Evolutionary conservation across 163 green algal species (phyloP).

Genomic region (Scenedesmus sp.): DNA sequence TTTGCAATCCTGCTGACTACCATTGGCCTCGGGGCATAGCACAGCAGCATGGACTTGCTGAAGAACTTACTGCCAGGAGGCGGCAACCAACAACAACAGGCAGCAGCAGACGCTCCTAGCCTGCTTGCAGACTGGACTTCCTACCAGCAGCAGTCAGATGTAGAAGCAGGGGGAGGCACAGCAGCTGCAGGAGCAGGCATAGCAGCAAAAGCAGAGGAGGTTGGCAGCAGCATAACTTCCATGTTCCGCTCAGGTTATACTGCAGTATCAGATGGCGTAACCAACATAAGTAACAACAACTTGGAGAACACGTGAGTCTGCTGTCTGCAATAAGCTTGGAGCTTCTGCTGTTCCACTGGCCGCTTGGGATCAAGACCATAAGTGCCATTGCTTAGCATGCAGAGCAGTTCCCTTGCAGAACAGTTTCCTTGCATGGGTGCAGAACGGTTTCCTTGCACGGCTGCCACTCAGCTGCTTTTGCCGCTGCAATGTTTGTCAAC

Average conservation of each 20-base stretch:
- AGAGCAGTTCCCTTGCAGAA: background rate
- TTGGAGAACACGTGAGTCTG: conserved; percentile 41
- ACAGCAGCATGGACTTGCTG: conserved; percentile 17
- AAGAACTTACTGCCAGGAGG: background rate
- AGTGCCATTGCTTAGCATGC: background rate
- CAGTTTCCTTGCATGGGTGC: background rate
- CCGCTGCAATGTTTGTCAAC: background rate
- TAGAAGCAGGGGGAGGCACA: conserved; percentile 30
- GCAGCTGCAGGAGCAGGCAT: background rate
- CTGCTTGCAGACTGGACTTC: conserved; percentile 50
- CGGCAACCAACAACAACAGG: conserved; percentile 15
- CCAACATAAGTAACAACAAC: conserved; percentile 4
- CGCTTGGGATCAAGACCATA: background rate
- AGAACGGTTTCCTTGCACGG: background rate
- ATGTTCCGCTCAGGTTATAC: conserved; percentile 53
- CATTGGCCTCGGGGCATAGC: background rate
- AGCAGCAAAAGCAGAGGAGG: conserved; percentile 28
- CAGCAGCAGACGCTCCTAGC: conserved; percentile 5
- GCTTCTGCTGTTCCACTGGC: background rate
- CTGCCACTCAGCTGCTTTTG: background rate
- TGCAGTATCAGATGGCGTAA: conserved; percentile 48
- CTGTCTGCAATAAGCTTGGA: background rate
- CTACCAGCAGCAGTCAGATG: conserved; percentile 36
- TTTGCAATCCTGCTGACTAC: background rate
- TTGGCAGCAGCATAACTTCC: conserved; percentile 34